These are phyloP conservation scores for Echeveria elegans DNA, from an alignment of 164 flowering plant species.

Conservation along the genomic window DNA sequence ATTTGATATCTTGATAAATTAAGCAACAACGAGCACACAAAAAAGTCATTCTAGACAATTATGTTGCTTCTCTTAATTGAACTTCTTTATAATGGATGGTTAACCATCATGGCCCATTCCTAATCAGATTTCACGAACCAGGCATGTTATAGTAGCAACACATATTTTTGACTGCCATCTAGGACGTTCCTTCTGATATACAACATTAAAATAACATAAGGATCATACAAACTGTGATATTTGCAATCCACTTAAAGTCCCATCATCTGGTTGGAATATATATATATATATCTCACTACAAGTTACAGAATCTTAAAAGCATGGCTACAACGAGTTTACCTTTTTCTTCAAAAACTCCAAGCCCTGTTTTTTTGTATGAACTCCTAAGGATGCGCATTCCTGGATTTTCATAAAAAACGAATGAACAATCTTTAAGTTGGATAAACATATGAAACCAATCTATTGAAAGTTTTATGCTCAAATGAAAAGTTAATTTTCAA, in stretches of 20 bases:
- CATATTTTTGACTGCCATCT: background rate
- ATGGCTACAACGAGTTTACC: background rate
- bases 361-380: slow-evolving; percentile 3
- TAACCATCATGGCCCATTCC: background rate
- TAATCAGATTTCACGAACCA: background rate
- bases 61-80: no score
- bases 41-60: no score
- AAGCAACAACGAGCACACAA: background rate
- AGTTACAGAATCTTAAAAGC: background rate
- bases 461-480: background rate
- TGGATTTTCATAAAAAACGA: background rate
- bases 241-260: background rate
- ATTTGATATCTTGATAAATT: background rate
- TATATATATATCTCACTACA: background rate
- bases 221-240: background rate
- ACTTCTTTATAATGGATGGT: no score
- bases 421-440: background rate
- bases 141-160: background rate
- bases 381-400: slow-evolving; percentile 7
- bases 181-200: no score
- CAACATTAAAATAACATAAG: no score
- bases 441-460: background rate
- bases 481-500: background rate
- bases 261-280: background rate
- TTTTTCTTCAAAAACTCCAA: slow-evolving; percentile 7